Evolutionary conservation across 768 basidiomycete genomes (phyloP).

Genomic region (Trametes cinnabarina): DNA sequence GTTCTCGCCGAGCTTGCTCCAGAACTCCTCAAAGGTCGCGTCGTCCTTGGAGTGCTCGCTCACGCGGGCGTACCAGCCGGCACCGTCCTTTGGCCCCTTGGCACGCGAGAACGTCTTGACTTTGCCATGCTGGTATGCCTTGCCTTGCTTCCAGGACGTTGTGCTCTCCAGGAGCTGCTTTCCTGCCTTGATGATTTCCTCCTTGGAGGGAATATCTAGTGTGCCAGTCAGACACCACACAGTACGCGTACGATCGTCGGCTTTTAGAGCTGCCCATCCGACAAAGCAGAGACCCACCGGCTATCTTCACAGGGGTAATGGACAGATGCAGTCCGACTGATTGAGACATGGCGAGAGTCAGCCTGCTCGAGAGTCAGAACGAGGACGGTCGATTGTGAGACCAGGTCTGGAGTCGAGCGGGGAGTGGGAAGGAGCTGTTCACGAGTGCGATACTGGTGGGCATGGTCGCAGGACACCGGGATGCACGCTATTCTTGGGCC

Average conservation of each 20-base stretch:
- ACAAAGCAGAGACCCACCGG: conserved; percentile 32
- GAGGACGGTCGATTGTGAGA: not conserved
- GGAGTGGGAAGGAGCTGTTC: not conserved
- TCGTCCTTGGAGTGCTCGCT: conserved; percentile 67
- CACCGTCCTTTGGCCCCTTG: conserved; percentile 54
- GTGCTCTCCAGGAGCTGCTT: conserved; percentile 56
- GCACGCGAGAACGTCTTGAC: conserved; percentile 56
- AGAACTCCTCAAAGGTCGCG: conserved; percentile 70
- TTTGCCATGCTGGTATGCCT: conserved; percentile 49
- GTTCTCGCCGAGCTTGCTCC: conserved; percentile 63
- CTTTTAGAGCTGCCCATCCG: not conserved
- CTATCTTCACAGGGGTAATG: conserved; percentile 38
- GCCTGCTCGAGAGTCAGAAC: not conserved
- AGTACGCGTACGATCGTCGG: not conserved
- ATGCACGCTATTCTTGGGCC: conserved; percentile 13
- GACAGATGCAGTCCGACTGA: conserved; percentile 36
- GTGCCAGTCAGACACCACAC: not conserved
- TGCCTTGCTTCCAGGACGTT: conserved; percentile 64
- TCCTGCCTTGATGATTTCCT: conserved; percentile 51
- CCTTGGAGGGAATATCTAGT: conserved; percentile 62
- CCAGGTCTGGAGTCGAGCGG: not conserved
- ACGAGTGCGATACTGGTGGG: not conserved
- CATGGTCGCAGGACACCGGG: not conserved
- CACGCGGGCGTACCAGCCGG: conserved; percentile 66
- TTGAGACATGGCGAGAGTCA: conserved; percentile 16